These are phyloP conservation scores for Tremella yokohamensis DNA, from an alignment of 768 basidiomycete genomes.

Conservation along the genomic window DNA sequence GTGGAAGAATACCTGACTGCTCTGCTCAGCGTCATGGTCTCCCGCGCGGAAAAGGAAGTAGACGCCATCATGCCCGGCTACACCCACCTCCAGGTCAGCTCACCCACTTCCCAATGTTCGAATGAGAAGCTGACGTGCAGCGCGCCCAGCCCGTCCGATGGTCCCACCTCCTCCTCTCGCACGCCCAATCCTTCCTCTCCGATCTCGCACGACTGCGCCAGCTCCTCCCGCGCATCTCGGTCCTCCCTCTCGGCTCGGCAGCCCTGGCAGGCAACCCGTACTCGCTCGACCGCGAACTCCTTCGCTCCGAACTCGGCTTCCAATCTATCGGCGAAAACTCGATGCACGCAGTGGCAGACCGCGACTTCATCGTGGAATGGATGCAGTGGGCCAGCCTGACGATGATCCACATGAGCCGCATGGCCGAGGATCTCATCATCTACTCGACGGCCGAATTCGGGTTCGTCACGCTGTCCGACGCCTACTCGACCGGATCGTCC, in stretches of 20 bases:
- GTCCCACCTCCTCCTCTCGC: constrained; percentile 93
- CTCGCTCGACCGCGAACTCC: constrained; percentile 84
- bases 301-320: constrained; percentile 87
- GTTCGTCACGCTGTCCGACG: constrained; percentile 91
- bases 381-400: constrained; percentile 91
- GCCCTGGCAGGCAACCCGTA: constrained; percentile 97
- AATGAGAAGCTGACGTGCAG: constrained; percentile 54
- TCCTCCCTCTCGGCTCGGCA: constrained; percentile 88
- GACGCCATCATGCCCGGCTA: constrained; percentile 90
- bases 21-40: constrained; percentile 80
- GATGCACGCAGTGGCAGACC: constrained; percentile 91
- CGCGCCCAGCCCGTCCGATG: constrained; percentile 97
- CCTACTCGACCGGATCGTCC: constrained; percentile 88
- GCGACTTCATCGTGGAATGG: constrained; percentile 96
- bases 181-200: constrained; percentile 85
- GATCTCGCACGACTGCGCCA: constrained; percentile 82
- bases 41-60: constrained; percentile 89
- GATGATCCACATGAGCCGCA: constrained; percentile 87
- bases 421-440: constrained; percentile 94
- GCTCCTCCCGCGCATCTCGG: constrained; percentile 82
- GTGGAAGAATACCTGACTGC: constrained; percentile 68
- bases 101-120: neutral
- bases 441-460: constrained; percentile 98
- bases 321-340: constrained; percentile 87
- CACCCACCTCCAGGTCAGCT: constrained; percentile 65